Evolutionary conservation across 2,329 filamentous ascomycete genomes (phyloP).

Genomic region (Scedosporium dehoogii): DNA sequence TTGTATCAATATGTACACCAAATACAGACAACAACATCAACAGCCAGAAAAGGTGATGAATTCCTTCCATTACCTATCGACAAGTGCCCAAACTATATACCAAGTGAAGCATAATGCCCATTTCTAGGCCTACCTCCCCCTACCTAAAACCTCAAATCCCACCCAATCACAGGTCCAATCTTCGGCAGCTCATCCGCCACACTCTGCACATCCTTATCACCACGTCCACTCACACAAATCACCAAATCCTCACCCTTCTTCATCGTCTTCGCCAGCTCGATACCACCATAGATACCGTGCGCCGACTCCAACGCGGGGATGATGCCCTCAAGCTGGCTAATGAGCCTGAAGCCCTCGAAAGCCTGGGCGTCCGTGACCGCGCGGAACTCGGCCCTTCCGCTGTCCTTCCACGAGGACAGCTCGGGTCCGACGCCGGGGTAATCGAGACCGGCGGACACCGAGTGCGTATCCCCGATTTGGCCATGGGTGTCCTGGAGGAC

Average conservation of each 20-base stretch:
- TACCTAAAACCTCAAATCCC: conserved; percentile 52
- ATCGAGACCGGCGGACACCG: conserved; percentile 89
- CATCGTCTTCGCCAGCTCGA: conserved; percentile 91
- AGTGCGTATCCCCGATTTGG: conserved; percentile 92
- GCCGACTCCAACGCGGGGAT: conserved; percentile 92
- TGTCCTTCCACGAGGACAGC: conserved; percentile 88
- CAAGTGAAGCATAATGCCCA: background rate
- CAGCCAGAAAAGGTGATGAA: background rate
- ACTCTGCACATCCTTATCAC: conserved; percentile 98
- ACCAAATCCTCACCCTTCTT: conserved; percentile 80
- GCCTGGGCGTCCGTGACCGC: conserved; percentile 88
- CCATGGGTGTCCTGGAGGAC: conserved; percentile 87
- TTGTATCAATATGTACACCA: conserved; percentile 7
- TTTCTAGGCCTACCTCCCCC: background rate
- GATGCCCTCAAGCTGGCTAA: conserved; percentile 87
- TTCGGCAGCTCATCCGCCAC: conserved; percentile 89
- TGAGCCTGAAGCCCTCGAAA: conserved; percentile 73
- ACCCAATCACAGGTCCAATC: conserved; percentile 78
- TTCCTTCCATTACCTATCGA: background rate
- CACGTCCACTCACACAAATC: conserved; percentile 84
- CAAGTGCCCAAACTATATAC: background rate
- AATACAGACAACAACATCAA: background rate
- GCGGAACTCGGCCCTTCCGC: conserved; percentile 73
- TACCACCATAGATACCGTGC: conserved; percentile 81
- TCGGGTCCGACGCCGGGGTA: conserved; percentile 96